Evolutionary conservation across 768 basidiomycete species (phyloP), one percentile per base, ranked within the genome.

Genomic region (Suillus clintonianus): DNA sequence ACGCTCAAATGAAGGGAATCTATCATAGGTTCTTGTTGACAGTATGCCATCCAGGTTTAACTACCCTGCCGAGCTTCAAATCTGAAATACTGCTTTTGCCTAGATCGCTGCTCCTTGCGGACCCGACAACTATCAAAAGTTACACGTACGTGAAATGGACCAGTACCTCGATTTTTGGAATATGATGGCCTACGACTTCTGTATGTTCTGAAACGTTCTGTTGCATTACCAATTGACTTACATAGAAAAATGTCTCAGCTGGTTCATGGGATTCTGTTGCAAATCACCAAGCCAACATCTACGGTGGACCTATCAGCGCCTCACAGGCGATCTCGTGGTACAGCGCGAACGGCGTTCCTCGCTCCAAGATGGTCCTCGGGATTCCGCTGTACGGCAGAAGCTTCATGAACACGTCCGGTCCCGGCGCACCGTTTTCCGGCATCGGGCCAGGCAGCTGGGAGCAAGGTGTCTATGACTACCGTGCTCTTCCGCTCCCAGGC

Each of bases 41-140:
- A 2, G 94, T 92, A 69, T 75, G 37, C 53, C 30, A 11, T 53
- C n/a, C 15, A 50, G 45, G 34, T 24, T 60, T 43, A 14, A 5
- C 14, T 57, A 50, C 55, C 56, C 8, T 32, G 60, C 19, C 47
- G 15, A 32, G 10, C 8, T 32, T 68, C 50, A 61, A 58, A 36
- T 24, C 42, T 64, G 65, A 47, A 70, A 30, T 53, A 42, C 22
- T 6, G 0, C 15, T 17, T 56, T 41, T 42, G 69, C 36, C 53
- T 61, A 95, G 92, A 90, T 97, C 60, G 94, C 94, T 43, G 93
- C 97, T 1, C 96, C 97, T 2, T 97, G 95, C 75, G 97, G 97
- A 36, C 85, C 90, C 3, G 84, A 90, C 66, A 88, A 97, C 69
- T 95, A 94, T 77, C 80, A 88, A 74, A 92, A 89, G 67, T 81